Evolutionary conservation across 2,329 filamentous ascomycete genomes (phyloP).

Genomic region (Aspergillus arachidicola): DNA sequence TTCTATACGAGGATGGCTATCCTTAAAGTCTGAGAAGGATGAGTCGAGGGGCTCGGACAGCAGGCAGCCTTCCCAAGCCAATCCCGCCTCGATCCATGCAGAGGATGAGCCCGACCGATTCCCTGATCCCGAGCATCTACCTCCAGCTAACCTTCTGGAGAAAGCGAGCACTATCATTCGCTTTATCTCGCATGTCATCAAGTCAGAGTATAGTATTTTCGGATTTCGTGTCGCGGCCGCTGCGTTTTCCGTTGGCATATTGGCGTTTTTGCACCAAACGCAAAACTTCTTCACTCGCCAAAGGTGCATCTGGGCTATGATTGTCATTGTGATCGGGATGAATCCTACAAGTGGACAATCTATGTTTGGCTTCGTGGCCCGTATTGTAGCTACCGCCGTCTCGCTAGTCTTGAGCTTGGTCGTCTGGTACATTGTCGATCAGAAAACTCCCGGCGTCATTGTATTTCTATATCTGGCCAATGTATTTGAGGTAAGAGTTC

Average conservation of each 20-base stretch:
- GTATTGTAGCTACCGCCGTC: slow-evolving; percentile 64
- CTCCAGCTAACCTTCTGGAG: slow-evolving; percentile 63
- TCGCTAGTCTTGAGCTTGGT: slow-evolving; percentile 64
- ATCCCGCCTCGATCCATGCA: slow-evolving; percentile 52
- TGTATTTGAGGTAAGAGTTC: slow-evolving; percentile 49
- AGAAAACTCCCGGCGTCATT: slow-evolving; percentile 64
- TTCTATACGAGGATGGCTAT: slow-evolving; percentile 63
- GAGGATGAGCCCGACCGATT: slow-evolving; percentile 45
- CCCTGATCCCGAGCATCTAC: slow-evolving; percentile 71
- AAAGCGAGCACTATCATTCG: slow-evolving; percentile 62
- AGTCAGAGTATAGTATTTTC: slow-evolving; percentile 66
- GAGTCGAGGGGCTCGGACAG: slow-evolving; percentile 8
- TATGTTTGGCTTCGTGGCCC: slow-evolving; percentile 67
- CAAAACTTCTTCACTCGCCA: slow-evolving; percentile 69
- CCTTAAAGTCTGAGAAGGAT: slow-evolving; percentile 16
- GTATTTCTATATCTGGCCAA: slow-evolving; percentile 70
- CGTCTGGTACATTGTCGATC: slow-evolving; percentile 72
- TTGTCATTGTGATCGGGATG: slow-evolving; percentile 73
- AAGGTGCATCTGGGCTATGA: slow-evolving; percentile 73
- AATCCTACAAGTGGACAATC: slow-evolving; percentile 67
- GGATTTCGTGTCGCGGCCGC: slow-evolving; percentile 71
- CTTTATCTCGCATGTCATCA: slow-evolving; percentile 59
- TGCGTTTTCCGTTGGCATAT: slow-evolving; percentile 69
- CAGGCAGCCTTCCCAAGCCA: slow-evolving; percentile 21
- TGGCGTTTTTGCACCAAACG: slow-evolving; percentile 65